Base-by-base conservation (phyloP, 1,284 basidiomycete species). In the Heterobasidion annosum region DNA sequence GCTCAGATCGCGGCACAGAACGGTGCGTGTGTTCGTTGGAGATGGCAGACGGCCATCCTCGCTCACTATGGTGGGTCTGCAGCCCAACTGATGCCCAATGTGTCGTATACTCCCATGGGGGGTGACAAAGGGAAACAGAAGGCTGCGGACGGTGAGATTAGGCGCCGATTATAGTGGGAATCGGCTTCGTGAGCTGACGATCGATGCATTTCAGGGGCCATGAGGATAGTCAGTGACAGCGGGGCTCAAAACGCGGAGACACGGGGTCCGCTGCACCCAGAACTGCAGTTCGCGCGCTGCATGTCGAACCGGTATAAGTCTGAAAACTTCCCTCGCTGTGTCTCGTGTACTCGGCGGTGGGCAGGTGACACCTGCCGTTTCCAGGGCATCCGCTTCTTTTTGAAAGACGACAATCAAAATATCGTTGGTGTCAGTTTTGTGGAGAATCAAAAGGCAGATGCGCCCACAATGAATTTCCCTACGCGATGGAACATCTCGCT, bases 341-440 rank as follows among this genome's bases (percentile, higher is more conserved):
- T 90, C 32, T 85, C 87, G 2, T 90, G 87, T 66, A 89, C 83
- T 18, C 82, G 87, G 48, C 82, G 87, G 15, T 90, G 87, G 86
- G 86, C 85, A 2, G 88, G 87, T 44, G 87, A 90, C 65, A 88
- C 85, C 0, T 90, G 87, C 64, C 81, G 87, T 32, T 90, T 90
- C 67, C 88, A 89, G 64, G 79, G 81, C 18, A 85, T 90, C 56
- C 79, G 87, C 18, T 85, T 81, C 63, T 84, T 90, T 66, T 70
- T 86, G 58, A 81, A 84, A 59, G 79, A 86, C 57, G 61, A 68
- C 44, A 72, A 79, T 47, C 70, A 77, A 54, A 74, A 76, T 37
- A 77, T 88, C 45, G 73, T 80, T 51, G 84, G 81, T 18, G 77
- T 86, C 53, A 81, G 80, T 59, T 90, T 89, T 62, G 76, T 81